Conservation (phyloP, 2,329 filamentous ascomycete species). For the Epichloe baconii region DNA sequence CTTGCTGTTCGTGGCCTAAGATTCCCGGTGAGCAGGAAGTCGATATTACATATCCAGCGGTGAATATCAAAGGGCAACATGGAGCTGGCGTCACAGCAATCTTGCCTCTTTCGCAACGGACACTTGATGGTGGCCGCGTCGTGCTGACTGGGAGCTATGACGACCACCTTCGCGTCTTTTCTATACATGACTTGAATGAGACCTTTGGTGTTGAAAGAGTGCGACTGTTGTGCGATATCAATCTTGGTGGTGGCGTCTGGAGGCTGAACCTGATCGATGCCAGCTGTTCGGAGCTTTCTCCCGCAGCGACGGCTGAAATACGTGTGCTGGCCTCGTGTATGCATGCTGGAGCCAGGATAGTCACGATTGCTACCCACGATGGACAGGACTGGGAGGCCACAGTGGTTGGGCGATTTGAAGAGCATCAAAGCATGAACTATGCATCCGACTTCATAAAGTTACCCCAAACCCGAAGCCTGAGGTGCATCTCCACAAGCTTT, state of each 20-base stretch:
- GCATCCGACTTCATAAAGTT: slow-evolving; percentile 55
- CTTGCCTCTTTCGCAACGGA: slow-evolving; percentile 45
- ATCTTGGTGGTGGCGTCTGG: slow-evolving; percentile 79
- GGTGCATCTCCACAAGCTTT: slow-evolving; percentile 60
- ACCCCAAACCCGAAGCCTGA: slow-evolving; percentile 15
- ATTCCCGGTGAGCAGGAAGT: slow-evolving; percentile 7
- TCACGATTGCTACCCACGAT: slow-evolving; percentile 29
- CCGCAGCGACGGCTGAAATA: slow-evolving; percentile 17
- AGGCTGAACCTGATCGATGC: slow-evolving; percentile 51
- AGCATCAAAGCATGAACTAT: slow-evolving; percentile 93
- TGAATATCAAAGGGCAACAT: slow-evolving; percentile 38
- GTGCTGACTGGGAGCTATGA: slow-evolving; percentile 87
- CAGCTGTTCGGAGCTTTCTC: slow-evolving; percentile 6
- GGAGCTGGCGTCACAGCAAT: slow-evolving; percentile 82
- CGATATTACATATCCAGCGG: slow-evolving; percentile 8
- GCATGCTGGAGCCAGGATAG: slow-evolving; percentile 71
- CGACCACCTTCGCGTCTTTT: slow-evolving; percentile 60
- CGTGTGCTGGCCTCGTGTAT: slow-evolving; percentile 79
- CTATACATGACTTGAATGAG: slow-evolving; percentile 28
- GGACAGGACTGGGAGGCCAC: slow-evolving; percentile 44
- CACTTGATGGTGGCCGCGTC: slow-evolving; percentile 35
- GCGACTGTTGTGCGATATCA: slow-evolving; percentile 45
- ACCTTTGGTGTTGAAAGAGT: slow-evolving; percentile 29
- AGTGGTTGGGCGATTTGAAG: slow-evolving; percentile 60
- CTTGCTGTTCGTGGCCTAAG: slow-evolving; percentile 18